A percentile compares a stretch with the other conserved stretches of the same genome.
Evolutionary conservation across 2,329 filamentous ascomycete species (phyloP).

Genomic region (Penicillium sp.): DNA sequence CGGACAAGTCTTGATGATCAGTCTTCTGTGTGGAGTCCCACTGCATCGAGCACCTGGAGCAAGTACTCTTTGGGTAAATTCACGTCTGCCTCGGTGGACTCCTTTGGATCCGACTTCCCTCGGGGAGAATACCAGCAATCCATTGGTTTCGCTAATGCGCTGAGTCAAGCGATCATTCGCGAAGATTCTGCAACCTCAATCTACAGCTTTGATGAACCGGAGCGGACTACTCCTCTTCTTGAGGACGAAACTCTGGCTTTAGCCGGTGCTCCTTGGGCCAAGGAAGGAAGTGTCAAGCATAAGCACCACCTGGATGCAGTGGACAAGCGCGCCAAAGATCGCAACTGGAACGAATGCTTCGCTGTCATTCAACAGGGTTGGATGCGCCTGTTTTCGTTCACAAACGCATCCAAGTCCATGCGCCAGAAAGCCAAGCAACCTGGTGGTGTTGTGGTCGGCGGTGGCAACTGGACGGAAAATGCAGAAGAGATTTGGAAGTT

Average conservation of each 20-base stretch:
- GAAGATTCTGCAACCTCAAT: constrained; percentile 61
- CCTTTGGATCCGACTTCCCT: constrained; percentile 73
- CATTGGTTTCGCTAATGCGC: constrained; percentile 93
- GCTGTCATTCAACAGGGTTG: constrained; percentile 94
- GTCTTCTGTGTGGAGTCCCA: constrained; percentile 87
- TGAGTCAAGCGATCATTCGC: constrained; percentile 94
- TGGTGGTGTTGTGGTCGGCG: constrained; percentile 73
- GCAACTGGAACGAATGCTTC: constrained; percentile 93
- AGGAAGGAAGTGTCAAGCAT: constrained; percentile 92
- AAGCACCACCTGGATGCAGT: constrained; percentile 91
- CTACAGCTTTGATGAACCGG: constrained; percentile 58
- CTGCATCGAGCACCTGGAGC: constrained; percentile 90
- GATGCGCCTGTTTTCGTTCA: constrained; percentile 92
- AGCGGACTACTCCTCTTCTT: constrained; percentile 64
- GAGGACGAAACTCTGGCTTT: constrained; percentile 93
- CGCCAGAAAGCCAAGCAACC: constrained; percentile 59
- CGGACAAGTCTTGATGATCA: constrained; percentile 91
- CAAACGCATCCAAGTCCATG: constrained; percentile 69
- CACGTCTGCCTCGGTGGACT: constrained; percentile 89
- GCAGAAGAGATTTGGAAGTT: constrained; percentile 87
- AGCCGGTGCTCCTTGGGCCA: constrained; percentile 93
- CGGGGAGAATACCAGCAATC: constrained; percentile 88
- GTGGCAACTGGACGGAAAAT: constrained; percentile 97
- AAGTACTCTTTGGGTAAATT: constrained; percentile 88
- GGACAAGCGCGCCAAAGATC: constrained; percentile 88